Conservation (phyloP, 371 early-diverging fungal species). For the Rhizomucor pusillus region DNA sequence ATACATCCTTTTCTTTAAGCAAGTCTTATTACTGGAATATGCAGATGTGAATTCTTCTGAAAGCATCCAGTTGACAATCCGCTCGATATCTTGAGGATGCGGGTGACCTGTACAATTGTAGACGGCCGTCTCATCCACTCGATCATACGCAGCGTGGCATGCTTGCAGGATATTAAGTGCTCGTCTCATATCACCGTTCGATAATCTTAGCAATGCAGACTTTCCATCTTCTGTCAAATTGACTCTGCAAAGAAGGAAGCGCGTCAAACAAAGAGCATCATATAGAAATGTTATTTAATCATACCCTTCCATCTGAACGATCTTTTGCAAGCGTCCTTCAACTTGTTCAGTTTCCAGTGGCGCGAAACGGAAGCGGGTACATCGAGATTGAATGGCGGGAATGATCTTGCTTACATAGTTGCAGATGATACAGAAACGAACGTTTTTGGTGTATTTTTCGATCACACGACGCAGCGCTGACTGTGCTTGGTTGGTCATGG, state of each 20-base stretch:
- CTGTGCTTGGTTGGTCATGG: conserved; percentile 97
- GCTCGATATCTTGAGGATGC: conserved; percentile 81
- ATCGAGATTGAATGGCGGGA: conserved; percentile 97
- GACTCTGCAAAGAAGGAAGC: conserved; percentile 60
- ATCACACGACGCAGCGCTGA: conserved; percentile 97
- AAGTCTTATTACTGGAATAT: conserved; percentile 54
- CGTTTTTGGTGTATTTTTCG: conserved; percentile 97
- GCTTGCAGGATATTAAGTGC: conserved; percentile 93
- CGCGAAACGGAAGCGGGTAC: conserved; percentile 97
- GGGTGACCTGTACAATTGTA: conserved; percentile 94
- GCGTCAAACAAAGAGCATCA: too few species aligned
- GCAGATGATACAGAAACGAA: conserved; percentile 98
- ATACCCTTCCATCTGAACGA: conserved; percentile 70
- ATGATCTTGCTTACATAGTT: conserved; percentile 98
- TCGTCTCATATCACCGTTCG: conserved; percentile 96
- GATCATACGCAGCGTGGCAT: conserved; percentile 82
- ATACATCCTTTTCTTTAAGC: too few species aligned
- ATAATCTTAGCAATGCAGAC: conserved; percentile 74
- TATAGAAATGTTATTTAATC: conserved; percentile 3
- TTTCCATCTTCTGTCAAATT: conserved; percentile 81
- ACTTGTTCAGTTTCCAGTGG: conserved; percentile 85
- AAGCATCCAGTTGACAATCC: conserved; percentile 78
- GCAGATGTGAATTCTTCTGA: conserved; percentile 78
- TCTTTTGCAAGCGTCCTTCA: conserved; percentile 66
- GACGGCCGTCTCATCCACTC: conserved; percentile 73